Conservation (phyloP, 176 grass and related monocot genomes). For the Avena insularis region DNA sequence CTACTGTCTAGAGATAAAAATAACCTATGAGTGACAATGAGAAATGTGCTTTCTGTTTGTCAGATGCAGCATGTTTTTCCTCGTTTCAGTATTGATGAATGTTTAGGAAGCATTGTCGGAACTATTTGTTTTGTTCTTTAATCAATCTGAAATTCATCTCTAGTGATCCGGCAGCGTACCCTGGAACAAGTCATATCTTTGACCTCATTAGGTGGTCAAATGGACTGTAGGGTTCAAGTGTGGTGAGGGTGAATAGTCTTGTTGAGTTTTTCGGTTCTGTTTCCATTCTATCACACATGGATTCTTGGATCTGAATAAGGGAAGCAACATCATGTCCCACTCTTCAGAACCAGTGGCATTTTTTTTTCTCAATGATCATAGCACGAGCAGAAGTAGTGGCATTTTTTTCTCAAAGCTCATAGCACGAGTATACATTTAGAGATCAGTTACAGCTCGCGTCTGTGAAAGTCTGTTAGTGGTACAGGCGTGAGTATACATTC, state of each 20-base stretch:
- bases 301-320: not conserved
- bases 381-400: too few species aligned
- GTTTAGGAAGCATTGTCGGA: not conserved
- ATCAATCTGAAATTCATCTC: not conserved
- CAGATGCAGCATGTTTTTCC: not conserved
- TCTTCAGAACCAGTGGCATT: too few species aligned
- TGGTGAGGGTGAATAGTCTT: not conserved
- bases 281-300: not conserved
- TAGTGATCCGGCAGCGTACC: not conserved
- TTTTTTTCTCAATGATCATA: too few species aligned
- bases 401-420: not conserved
- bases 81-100: not conserved
- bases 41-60: not conserved
- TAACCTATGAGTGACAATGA: constrained; percentile 5
- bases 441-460: not conserved
- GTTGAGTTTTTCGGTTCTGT: not conserved
- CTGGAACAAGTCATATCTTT: not conserved
- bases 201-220: not conserved
- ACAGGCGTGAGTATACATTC: too few species aligned
- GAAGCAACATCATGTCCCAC: too few species aligned
- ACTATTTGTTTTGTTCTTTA: not conserved
- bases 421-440: not conserved
- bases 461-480: too few species aligned
- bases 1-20: constrained; percentile 28
- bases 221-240: not conserved